Base-by-base conservation (phyloP, 2,329 filamentous ascomycete species). In the Cercospora berteroae region DNA sequence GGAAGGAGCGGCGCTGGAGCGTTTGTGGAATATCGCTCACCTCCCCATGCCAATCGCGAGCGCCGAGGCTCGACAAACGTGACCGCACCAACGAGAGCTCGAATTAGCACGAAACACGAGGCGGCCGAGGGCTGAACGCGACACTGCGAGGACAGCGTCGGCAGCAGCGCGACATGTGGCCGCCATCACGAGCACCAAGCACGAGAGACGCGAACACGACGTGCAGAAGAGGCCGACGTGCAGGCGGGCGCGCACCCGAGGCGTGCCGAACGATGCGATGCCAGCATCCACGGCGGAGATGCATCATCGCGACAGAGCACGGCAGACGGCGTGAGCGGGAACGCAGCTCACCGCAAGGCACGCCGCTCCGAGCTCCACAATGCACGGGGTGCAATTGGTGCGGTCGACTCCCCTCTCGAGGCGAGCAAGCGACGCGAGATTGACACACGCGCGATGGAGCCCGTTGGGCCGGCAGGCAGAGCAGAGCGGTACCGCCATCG, bases 331-430 rank as follows among this genome's bases (percentile, higher is more conserved):
- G 42, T 48, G 42, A 20, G 42, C 42, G 42, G 42, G 4, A 50
- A 50, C 44, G 42, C 42, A 48, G n/a, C 50, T n/a, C 27, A 27
- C 3, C 52, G 52, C 52, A 16, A 29, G 16, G 52, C 52, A 56
- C 52, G 52, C 52, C 52, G 52, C 52, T 56, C 52, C 52, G 52
- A 56, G 31, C 52, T 56, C 23, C 52, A 56, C 50, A 44, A 60
- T 60, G 36, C 65, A 63, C 56, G 42, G 31, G 20, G 25, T 31
- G 44, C 36, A 20, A 36, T 29, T 48, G 27, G 44, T 23, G 29
- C 33, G n/a, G 39, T n/a, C 39, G 20, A 50, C 29, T n/a, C 18
- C 39, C 44, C 31, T 44, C 48, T 63, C 60, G 31, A 66, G 58
- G 64, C 64, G 50, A 29, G 52, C 44, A 31, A 4, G 25, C 27